A percentile compares a stretch with the other conserved stretches of the same genome.
phyloP scores from a whole-genome alignment of 2,329 filamentous ascomycete species.

The Emmonsiellopsis sp. region DNA sequence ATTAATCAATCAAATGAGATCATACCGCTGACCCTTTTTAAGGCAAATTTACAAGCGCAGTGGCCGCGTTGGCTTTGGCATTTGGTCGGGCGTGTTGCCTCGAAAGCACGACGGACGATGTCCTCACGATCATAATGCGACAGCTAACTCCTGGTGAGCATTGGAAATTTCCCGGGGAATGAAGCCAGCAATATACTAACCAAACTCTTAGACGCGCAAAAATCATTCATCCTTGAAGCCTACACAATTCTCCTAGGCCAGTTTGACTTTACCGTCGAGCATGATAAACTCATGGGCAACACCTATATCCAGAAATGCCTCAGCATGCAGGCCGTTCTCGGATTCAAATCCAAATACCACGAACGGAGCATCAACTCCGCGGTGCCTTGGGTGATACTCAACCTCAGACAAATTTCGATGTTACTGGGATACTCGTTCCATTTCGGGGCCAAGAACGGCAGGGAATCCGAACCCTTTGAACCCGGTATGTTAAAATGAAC shows the following conservation, averaged over 20 bases:
- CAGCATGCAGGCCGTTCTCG: constrained; percentile 69
- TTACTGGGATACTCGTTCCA: constrained; percentile 58
- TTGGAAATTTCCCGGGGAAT: not conserved
- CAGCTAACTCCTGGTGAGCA: constrained; percentile 33
- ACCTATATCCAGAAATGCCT: constrained; percentile 64
- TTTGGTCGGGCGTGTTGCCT: constrained; percentile 42
- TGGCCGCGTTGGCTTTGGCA: constrained; percentile 52
- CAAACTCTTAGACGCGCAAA: constrained; percentile 45
- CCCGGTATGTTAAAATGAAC: constrained; percentile 38
- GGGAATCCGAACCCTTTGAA: constrained; percentile 42
- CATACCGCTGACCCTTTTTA: not conserved
- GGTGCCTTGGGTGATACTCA: constrained; percentile 64
- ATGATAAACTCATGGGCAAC: constrained; percentile 66
- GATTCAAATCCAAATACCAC: constrained; percentile 56
- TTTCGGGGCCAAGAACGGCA: constrained; percentile 47
- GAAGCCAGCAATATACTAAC: not conserved
- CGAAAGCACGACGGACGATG: constrained; percentile 55
- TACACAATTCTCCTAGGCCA: constrained; percentile 62
- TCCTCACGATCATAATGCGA: constrained; percentile 57
- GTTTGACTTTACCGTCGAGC: constrained; percentile 75
- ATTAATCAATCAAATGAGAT: not conserved
- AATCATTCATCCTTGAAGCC: constrained; percentile 57
- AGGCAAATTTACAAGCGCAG: constrained; percentile 41
- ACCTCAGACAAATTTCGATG: constrained; percentile 59
- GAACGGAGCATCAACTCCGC: constrained; percentile 60